Evolutionary conservation across 2,329 filamentous ascomycete genomes (phyloP), one percentile per base, ranked within the genome.

Genomic region (Aschersonia sp.): DNA sequence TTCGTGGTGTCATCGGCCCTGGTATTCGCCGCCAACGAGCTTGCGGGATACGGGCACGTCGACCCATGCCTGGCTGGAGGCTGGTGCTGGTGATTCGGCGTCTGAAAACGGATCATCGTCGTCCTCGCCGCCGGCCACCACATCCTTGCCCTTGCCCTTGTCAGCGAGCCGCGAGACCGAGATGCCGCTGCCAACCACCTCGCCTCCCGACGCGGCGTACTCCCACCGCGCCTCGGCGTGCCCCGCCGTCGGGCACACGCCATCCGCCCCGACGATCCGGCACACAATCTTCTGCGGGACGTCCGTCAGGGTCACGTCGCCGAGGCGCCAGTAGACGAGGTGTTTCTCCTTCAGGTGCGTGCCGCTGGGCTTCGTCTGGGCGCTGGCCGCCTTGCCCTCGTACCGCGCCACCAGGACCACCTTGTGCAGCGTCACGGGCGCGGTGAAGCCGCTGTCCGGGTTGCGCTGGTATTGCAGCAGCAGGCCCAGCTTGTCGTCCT

Each of bases 181-280:
- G 48, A 96, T 76, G 8, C 79, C 80, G 53, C 79, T 83, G 5
- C 63, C 63, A 1, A 76, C 56, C 0, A 53, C 65, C 40, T 75
- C 61, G 8, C 62, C 69, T 2, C 69, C 73, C 0, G 59, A 49
- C 2, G 67, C 58, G 29, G 50, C 58, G 50, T 70, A 68, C 60
- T 95, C 88, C 80, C 89, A 96, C 48, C 82, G 73, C 1, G 86
- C 86, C 62, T 98, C 90, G 7, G 94, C 75, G 47, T 78, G 80
- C 0, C 88, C 87, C 5, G 85, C 78, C 52, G 78, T 79, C 0
- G 85, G 81, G 56, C 79, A 79, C 46, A 78, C 72, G 30, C 78
- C 78, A 35, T 89, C 83, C 0, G 85, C 86, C 30, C 82, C 73
- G 8, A 75, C 69, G 55, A 98, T 85, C 4, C 88, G 79, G 50